Evolutionary conservation across 495 filamentous ascomycete species (phyloP).

Genomic region (Cercophora scortea): DNA sequence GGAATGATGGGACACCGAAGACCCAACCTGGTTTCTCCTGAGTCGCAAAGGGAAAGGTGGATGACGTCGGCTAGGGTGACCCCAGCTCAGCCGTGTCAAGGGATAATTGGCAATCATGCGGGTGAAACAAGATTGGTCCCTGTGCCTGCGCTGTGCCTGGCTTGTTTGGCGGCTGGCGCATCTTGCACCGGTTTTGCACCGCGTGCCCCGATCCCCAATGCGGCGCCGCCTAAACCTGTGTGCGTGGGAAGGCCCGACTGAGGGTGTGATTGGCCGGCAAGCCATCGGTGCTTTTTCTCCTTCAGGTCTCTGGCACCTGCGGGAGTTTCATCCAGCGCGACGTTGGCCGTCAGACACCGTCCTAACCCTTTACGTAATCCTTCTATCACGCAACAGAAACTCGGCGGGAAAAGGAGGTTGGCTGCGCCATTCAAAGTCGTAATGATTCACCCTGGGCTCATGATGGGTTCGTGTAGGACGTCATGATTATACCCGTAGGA

Average conservation of each 20-base stretch:
- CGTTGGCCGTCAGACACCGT: no score
- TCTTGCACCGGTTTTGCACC: background rate
- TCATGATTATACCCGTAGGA: no score
- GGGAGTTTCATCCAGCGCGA: no score
- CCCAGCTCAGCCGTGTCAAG: slow-evolving; percentile 13
- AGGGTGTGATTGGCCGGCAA: background rate
- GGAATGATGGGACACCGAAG: background rate
- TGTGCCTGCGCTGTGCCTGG: background rate
- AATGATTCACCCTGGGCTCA: no score
- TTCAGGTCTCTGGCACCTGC: background rate
- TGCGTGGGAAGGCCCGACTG: background rate
- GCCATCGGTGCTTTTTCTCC: background rate
- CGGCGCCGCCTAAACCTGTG: no score
- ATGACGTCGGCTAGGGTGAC: background rate
- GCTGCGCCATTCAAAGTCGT: no score
- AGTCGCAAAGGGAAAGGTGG: background rate
- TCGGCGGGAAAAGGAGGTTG: no score
- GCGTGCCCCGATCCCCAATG: background rate
- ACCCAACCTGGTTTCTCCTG: background rate
- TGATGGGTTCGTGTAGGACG: no score
- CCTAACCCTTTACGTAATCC: no score
- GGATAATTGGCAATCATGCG: slow-evolving; percentile 13
- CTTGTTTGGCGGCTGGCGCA: background rate
- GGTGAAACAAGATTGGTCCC: slow-evolving; percentile 6
- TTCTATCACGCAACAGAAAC: no score